Conservation (phyloP, 257 asterid genomes). For the Leonotis leonurus region DNA sequence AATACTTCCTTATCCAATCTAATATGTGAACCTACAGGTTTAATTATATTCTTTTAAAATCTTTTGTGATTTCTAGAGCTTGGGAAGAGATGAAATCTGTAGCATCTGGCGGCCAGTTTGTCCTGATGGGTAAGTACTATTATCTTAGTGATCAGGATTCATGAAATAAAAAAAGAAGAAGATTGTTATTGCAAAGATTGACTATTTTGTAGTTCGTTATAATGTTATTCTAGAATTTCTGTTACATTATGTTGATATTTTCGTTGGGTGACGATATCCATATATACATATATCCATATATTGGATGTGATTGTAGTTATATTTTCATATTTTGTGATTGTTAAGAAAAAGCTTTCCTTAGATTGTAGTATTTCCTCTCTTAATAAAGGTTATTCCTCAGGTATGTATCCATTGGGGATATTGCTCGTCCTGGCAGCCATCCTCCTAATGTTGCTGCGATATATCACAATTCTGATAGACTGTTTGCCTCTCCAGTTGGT, state of each 20-base stretch:
- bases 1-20: slow-evolving; percentile 8
- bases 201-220: not conserved
- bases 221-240: not conserved
- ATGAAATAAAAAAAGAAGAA: not conserved
- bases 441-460: slow-evolving; percentile 87
- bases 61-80: slow-evolving; percentile 30
- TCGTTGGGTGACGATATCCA: not conserved
- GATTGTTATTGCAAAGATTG: not conserved
- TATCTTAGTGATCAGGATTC: not conserved
- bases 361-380: not conserved
- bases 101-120: slow-evolving; percentile 98
- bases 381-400: slow-evolving; percentile 30
- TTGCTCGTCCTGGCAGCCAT: slow-evolving; percentile 75
- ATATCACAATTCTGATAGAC: slow-evolving; percentile 47
- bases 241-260: not conserved
- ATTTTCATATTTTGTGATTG: not conserved
- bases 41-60: slow-evolving; percentile 9
- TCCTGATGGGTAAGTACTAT: slow-evolving; percentile 62
- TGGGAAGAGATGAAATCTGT: slow-evolving; percentile 51
- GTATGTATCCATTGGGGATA: slow-evolving; percentile 80
- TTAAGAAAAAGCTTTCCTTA: not conserved
- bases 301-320: not conserved
- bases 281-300: not conserved
- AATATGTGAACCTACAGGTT: not conserved
- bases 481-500: slow-evolving; percentile 65